A percentile compares a stretch with the other conserved stretches of the same genome.
These are phyloP conservation scores for Gypsophila paniculata DNA, from an alignment of 179 eudicot species.

Conservation along the genomic window DNA sequence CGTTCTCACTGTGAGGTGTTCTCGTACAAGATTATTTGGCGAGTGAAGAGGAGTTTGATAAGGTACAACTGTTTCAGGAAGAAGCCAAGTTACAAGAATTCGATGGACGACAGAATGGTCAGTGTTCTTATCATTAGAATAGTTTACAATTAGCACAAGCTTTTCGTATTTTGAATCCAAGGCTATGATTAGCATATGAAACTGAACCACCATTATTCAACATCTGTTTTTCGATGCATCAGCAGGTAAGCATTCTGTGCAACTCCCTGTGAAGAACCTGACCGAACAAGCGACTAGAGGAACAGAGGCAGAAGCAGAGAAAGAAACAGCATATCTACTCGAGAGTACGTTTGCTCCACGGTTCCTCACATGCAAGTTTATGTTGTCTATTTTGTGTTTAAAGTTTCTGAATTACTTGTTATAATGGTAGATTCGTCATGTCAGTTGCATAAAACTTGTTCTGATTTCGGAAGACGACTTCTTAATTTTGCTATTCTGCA, in stretches of 20 bases:
- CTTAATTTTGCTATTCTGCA: background rate
- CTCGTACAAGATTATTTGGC: background rate
- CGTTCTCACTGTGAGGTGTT: background rate
- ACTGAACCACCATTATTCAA: too few species aligned
- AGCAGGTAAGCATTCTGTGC: background rate
- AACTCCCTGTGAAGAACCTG: constrained; percentile 10
- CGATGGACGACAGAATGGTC: constrained; percentile 14
- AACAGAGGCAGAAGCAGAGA: constrained; percentile 10
- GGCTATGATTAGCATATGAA: too few species aligned
- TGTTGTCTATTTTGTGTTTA: background rate
- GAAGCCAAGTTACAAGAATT: constrained; percentile 3
- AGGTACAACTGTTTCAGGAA: constrained; percentile 10
- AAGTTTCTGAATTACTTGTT: background rate
- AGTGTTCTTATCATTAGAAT: constrained; percentile 13
- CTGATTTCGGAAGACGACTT: background rate
- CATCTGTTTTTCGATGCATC: background rate
- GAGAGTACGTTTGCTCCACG: constrained; percentile 15
- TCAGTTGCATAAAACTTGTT: background rate
- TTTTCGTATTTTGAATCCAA: too few species aligned
- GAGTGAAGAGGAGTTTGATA: background rate
- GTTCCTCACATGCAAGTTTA: background rate
- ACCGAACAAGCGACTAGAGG: constrained; percentile 11
- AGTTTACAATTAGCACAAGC: too few species aligned
- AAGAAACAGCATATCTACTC: constrained; percentile 18
- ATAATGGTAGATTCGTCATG: background rate